phyloP scores from a whole-genome alignment of 2,329 filamentous ascomycete genomes.

The Aspergillus versicolor region DNA sequence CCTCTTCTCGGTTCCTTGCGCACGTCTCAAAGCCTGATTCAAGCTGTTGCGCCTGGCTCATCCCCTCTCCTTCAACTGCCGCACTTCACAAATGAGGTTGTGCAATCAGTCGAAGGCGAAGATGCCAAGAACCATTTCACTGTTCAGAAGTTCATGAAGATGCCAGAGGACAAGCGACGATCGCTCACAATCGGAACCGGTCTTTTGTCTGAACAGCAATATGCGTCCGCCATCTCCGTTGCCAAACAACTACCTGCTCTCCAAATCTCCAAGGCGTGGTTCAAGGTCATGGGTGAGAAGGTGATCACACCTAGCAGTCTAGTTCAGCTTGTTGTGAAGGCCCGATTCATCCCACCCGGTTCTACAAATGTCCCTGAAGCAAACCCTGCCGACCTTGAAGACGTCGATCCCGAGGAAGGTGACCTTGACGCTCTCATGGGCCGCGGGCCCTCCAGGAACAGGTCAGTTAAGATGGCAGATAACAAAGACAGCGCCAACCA shows the following conservation, averaged over 20 bases:
- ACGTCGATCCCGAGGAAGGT: constrained; percentile 88
- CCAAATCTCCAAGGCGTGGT: constrained; percentile 87
- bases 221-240: constrained; percentile 70
- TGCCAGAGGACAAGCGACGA: constrained; percentile 72
- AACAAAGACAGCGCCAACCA: constrained; percentile 58
- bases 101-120: constrained; percentile 53
- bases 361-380: constrained; percentile 71
- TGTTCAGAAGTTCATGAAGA: constrained; percentile 84
- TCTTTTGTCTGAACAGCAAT: constrained; percentile 73
- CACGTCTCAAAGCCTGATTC: constrained; percentile 81
- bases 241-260: constrained; percentile 82
- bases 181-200: constrained; percentile 66
- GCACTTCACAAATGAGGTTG: constrained; percentile 68
- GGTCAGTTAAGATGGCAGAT: constrained; percentile 59
- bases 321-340: constrained; percentile 93
- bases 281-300: constrained; percentile 95
- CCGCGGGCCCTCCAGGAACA: constrained; percentile 64
- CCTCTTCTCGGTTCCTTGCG: constrained; percentile 81
- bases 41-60: constrained; percentile 78
- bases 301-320: constrained; percentile 89
- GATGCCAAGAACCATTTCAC: constrained; percentile 69
- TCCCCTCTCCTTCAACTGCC: constrained; percentile 92
- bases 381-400: constrained; percentile 77
- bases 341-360: constrained; percentile 86
- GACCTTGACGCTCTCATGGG: constrained; percentile 83